Evolutionary conservation across 495 filamentous ascomycete genomes (phyloP), one percentile per base, ranked within the genome.

Genomic region (Bacidia gigantensis): DNA sequence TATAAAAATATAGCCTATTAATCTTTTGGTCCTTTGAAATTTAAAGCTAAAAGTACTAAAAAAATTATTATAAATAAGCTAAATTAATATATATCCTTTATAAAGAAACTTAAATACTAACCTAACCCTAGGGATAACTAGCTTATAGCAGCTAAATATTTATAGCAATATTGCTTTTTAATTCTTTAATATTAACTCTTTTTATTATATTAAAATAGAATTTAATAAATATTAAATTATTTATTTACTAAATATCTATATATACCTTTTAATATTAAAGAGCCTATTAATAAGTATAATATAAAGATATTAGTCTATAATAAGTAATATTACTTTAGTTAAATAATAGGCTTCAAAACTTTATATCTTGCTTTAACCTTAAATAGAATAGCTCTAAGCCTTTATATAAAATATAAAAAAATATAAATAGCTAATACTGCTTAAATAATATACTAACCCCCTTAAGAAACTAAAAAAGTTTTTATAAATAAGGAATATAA

Each of bases 61-160:
- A 82, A 81, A 80, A 76, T 81, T 81, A 82, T 72, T 70, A 81
- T 69, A 81, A n/a, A n/a, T n/a, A n/a, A n/a, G n/a, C n/a, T n/a
- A n/a, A n/a, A n/a, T n/a, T n/a, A n/a, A n/a, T n/a, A n/a, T n/a
- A n/a, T n/a, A n/a, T n/a, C n/a, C n/a, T n/a, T n/a, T n/a, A n/a
- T n/a, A n/a, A n/a, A n/a, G n/a, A n/a, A n/a, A n/a, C n/a, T n/a
- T n/a, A n/a, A n/a, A n/a, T n/a, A n/a, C n/a, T n/a, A n/a, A n/a
- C n/a, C n/a, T n/a, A n/a, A n/a, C n/a, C n/a, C n/a, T n/a, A n/a
- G 72, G 70, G 73, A 80, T 78, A 29, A 24, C 72, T 77, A 70
- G 72, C 71, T 77, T 77, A 71, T 79, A 72, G 75, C 72, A 73
- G 71, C 71, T 70, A 73, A 74, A 70, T 69, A 71, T 58, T 64